phyloP scores from a whole-genome alignment of 2,329 filamentous ascomycete species.

The Botrytis elliptica region DNA sequence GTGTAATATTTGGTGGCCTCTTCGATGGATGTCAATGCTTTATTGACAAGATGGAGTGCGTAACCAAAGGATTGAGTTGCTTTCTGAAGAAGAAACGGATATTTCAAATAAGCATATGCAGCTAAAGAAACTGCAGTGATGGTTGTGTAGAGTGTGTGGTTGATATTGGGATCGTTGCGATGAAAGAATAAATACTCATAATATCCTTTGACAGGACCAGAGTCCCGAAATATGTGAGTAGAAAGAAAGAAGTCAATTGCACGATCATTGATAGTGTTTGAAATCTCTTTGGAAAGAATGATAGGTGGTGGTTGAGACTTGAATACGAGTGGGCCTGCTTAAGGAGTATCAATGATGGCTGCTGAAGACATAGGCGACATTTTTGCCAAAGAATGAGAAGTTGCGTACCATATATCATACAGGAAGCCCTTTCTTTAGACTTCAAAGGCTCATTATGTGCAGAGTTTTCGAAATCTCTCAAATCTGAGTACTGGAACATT shows the following conservation, averaged over 20 bases:
- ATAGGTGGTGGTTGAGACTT: background rate
- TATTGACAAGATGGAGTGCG: background rate
- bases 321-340: background rate
- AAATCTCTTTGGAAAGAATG: background rate
- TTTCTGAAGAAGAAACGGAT: background rate
- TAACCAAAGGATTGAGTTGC: background rate
- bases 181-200: background rate
- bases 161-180: background rate
- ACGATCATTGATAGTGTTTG: background rate
- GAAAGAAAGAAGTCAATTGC: background rate
- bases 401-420: background rate
- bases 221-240: background rate
- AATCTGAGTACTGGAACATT: background rate
- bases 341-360: background rate
- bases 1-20: background rate
- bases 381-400: background rate
- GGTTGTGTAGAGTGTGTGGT: background rate
- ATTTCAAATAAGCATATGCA: background rate
- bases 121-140: background rate
- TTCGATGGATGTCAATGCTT: background rate
- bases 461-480: background rate
- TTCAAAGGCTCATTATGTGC: background rate
- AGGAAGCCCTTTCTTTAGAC: background rate
- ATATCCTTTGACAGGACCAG: background rate
- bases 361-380: background rate